These are phyloP conservation scores for Salix exigua DNA, from an alignment of 345 rosid genomes.

Conservation along the genomic window DNA sequence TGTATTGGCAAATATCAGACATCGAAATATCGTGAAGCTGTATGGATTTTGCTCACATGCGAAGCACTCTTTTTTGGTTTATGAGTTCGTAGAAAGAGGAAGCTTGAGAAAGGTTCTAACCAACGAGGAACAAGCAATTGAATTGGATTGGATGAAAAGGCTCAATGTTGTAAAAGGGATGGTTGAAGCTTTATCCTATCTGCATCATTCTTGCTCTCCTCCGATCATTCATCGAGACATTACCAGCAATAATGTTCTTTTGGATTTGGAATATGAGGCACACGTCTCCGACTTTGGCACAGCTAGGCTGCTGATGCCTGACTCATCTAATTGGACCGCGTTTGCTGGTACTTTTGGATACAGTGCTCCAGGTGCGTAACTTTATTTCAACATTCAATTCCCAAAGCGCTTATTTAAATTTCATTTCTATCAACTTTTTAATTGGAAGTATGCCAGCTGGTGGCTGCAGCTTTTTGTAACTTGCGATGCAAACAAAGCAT, in stretches of 20 bases:
- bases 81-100: conserved; percentile 8
- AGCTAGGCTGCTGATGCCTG: too few species aligned
- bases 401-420: too few species aligned
- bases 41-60: background rate
- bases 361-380: too few species aligned
- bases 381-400: background rate
- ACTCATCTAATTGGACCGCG: background rate
- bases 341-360: background rate
- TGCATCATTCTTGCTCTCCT: conserved; percentile 5
- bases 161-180: conserved; percentile 2
- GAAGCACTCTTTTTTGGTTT: background rate
- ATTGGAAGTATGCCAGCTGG: too few species aligned
- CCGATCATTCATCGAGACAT: conserved; percentile 11
- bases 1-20: background rate
- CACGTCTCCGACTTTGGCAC: background rate
- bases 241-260: too few species aligned
- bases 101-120: background rate
- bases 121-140: background rate
- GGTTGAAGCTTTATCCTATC: conserved; percentile 3
- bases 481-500: too few species aligned
- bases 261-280: too few species aligned
- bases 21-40: conserved; percentile 3
- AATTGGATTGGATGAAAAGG: conserved; percentile 3
- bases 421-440: background rate
- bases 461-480: background rate